Evolutionary conservation across 768 basidiomycete genomes (phyloP), one percentile per base, ranked within the genome.

Genomic region (Rhodotorula graminis): DNA sequence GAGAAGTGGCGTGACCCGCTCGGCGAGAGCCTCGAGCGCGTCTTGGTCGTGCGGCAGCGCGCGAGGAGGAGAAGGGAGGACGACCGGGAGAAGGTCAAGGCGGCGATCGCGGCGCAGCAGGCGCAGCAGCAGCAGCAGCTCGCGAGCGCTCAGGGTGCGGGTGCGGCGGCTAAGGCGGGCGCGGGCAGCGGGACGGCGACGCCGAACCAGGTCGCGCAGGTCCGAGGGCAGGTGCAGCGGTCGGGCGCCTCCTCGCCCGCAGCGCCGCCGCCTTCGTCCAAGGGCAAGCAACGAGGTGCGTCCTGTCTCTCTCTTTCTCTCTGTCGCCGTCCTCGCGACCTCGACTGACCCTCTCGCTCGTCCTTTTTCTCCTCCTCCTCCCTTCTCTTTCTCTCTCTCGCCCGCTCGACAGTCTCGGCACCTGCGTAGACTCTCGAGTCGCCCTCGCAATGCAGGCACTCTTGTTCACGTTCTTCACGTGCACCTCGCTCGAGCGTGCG

Each of bases 1-100:
- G 70, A 70, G 57, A 67, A 69, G 68, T 75, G 74, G 74, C 47
- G 74, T 14, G 74, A 75, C 56, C 74, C 74, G 40, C 33, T 75
- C 25, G 74, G 74, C 11, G 74, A 75, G 65, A 69, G 67, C 33
- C 56, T 75, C 50, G 71, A 75, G 65, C 61, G 74, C 49, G 74
- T 72, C 2, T 40, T 75, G 33, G 29, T 50, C 44, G 55, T 47
- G 49, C 40, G 61, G 33, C 23, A 50, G 44, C 40, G 53, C 57
- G 52, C 46, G 64, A 44, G 31, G 50, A 27, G 55, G 23, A 23
- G 44, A 6, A 57, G 31, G 19, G 69, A 50, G 47, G 69, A 49
- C 31, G 52, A 59, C 29, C 21, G 64, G 40, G 64, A 56, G 64
- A 44, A 12, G 53, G 40, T 44, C 42, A 27, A n/a, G 53, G 25